These are phyloP conservation scores for Pachysandra terminalis DNA, from an alignment of 164 flowering plant species.

Conservation along the genomic window DNA sequence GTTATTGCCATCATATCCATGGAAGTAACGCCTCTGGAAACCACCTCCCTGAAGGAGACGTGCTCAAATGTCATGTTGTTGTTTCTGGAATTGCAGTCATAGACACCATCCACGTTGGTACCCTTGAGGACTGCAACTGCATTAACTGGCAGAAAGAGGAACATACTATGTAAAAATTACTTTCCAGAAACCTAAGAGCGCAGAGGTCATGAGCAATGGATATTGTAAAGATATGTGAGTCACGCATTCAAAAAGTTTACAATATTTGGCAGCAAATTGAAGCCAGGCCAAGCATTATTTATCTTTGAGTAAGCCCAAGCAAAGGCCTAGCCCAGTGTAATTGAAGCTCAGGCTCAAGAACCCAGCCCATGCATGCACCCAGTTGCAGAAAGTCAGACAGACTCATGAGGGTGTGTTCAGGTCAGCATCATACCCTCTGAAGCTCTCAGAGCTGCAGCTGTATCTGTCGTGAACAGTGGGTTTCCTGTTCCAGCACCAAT, in stretches of 20 bases:
- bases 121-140: conserved; percentile 91
- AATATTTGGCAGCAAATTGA: too few species aligned
- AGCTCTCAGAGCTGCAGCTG: conserved; percentile 92
- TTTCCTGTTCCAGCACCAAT: conserved; percentile 86
- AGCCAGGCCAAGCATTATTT: too few species aligned
- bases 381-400: background rate
- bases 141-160: conserved; percentile 43
- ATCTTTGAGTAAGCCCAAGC: too few species aligned
- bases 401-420: background rate
- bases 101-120: conserved; percentile 64
- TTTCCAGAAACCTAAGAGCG: background rate
- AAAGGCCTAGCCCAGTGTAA: too few species aligned
- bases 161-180: background rate
- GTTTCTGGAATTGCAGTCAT: conserved; percentile 63
- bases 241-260: background rate
- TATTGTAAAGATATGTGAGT: background rate
- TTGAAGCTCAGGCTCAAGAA: too few species aligned
- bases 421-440: conserved; percentile 60
- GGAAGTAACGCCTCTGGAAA: conserved; percentile 52
- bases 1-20: conserved; percentile 83
- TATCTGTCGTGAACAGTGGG: conserved; percentile 86
- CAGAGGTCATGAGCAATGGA: background rate
- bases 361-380: too few species aligned
- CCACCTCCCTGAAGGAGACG: conserved; percentile 71
- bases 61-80: conserved; percentile 55